Percentiles rank a stretch among this genome's conserved stretches.
These are phyloP conservation scores for Xylaria intraflava DNA, from an alignment of 495 filamentous ascomycete species.

Conservation along the genomic window DNA sequence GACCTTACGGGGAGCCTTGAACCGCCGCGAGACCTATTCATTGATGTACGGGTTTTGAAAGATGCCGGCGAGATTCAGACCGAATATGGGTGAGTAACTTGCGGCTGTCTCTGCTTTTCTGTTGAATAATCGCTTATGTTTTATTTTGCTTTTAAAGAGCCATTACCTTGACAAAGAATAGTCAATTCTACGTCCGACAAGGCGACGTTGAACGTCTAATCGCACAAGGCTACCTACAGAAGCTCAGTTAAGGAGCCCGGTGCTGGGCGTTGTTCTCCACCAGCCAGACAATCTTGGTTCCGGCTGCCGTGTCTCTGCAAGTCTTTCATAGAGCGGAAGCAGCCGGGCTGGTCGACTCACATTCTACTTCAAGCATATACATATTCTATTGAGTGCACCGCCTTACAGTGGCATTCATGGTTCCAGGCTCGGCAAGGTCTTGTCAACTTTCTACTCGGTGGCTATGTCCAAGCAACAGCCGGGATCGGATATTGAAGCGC, in stretches of 20 bases:
- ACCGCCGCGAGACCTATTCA: slow-evolving; percentile 90
- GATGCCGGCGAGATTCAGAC: slow-evolving; percentile 99
- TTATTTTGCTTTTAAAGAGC: slow-evolving; percentile 53
- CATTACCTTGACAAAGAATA: slow-evolving; percentile 95
- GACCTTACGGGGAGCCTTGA: slow-evolving; percentile 94
- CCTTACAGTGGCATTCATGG: not conserved
- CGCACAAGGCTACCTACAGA: slow-evolving; percentile 93
- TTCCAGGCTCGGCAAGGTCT: not conserved
- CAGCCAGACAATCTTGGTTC: not conserved
- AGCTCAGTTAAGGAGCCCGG: slow-evolving; percentile 61
- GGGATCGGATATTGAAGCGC: slow-evolving; percentile 3
- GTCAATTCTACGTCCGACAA: slow-evolving; percentile 94
- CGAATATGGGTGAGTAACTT: slow-evolving; percentile 79
- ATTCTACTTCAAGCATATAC: not conserved
- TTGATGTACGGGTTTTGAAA: slow-evolving; percentile 93
- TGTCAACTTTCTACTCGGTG: not conserved
- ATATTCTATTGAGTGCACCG: not conserved
- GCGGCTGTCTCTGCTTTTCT: not conserved
- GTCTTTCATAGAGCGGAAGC: not conserved
- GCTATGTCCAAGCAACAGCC: not conserved
- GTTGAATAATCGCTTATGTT: slow-evolving; percentile 15
- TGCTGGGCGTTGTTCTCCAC: not conserved
- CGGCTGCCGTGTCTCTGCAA: not conserved
- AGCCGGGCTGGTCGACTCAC: not conserved
- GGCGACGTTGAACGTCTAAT: slow-evolving; percentile 95